These are phyloP conservation scores for Auricularia heimuer DNA, from an alignment of 768 basidiomycete species.

Conservation along the genomic window DNA sequence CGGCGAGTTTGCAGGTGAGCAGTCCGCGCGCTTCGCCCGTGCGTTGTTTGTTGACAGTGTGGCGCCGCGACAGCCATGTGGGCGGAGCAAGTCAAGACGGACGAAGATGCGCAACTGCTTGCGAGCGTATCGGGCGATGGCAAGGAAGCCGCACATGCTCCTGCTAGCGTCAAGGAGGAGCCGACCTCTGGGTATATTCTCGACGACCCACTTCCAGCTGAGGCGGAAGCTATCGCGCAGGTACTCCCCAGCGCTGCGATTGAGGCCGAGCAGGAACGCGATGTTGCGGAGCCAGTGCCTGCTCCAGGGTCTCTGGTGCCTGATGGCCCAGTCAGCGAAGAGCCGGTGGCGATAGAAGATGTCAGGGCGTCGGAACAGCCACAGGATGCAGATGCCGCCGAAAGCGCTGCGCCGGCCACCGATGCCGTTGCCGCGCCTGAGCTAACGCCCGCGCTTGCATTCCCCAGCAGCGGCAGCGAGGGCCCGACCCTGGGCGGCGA, in stretches of 20 bases:
- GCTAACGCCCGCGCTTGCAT: conserved; percentile 10
- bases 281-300: conserved; percentile 1
- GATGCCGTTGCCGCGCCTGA: conserved; percentile 6
- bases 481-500: conserved; percentile 1
- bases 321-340: background rate
- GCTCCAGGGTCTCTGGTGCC: background rate
- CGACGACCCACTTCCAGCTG: background rate
- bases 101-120: conserved; percentile 36
- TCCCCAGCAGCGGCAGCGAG: conserved; percentile 20
- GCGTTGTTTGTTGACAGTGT: background rate
- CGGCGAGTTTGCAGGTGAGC: conserved; percentile 50
- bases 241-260: conserved; percentile 7
- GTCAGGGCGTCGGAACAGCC: conserved; percentile 3
- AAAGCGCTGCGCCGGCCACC: conserved; percentile 4
- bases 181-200: conserved; percentile 23
- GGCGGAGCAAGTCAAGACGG: conserved; percentile 69
- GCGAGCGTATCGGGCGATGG: background rate
- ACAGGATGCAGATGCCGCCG: conserved; percentile 2
- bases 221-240: conserved; percentile 1
- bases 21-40: background rate
- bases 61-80: conserved; percentile 47
- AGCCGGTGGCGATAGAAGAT: background rate
- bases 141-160: conserved; percentile 18
- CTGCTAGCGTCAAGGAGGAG: conserved; percentile 25
- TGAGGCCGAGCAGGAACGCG: conserved; percentile 6